Evolutionary conservation across 176 grass and related monocot genomes (phyloP), one percentile per base, ranked within the genome.

Genomic region (Oryza glumipatula): DNA sequence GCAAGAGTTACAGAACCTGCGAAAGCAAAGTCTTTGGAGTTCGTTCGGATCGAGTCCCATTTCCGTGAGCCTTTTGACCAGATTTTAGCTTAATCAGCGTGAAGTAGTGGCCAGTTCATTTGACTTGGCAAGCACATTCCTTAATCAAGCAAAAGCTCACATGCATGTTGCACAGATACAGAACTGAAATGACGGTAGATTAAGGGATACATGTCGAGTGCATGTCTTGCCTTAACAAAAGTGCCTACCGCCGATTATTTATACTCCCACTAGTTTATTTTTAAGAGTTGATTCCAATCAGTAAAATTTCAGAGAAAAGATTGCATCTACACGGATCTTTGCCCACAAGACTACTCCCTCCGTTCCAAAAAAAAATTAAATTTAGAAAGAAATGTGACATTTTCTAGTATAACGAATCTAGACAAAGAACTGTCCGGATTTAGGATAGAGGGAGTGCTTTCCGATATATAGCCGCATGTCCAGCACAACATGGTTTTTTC

Each of bases 111-210:
- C 39, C 82, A 54, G 82, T 81, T 71, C 88, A 15, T 81, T 85
- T 89, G 77, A 85, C 88, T 81, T 71, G 82, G 81, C 70, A 44
- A 3, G 11, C 60, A 56, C 58, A 23, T 65, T 65, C 17, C 46
- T 14, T 3, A 38, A 80, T 36, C 82, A 14, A 63, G 58, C 58
- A 63, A 63, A 69, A 49, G 83, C 69, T 39, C 72, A 76, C 61
- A 85, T 70, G 72, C 82, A 54, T 56, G 56, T 30, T 84, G 61
- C 65, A 26, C 35, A 4, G 17, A 43, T 11, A 23, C 43, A 45
- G 39, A 54, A 8, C 39, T 41, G 7, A 56, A 56, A 56, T 56
- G 21, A 22, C 7, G 51, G 32, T 22, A 51, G 71, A 47, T 70
- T 17, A 36, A 76, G 77, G 72, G 16, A 12, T 70, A 23, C 76